Percentiles rank a stretch among this genome's conserved stretches.
Conservation (phyloP, 257 asterid species). For the Voacanga thouarsii region DNA sequence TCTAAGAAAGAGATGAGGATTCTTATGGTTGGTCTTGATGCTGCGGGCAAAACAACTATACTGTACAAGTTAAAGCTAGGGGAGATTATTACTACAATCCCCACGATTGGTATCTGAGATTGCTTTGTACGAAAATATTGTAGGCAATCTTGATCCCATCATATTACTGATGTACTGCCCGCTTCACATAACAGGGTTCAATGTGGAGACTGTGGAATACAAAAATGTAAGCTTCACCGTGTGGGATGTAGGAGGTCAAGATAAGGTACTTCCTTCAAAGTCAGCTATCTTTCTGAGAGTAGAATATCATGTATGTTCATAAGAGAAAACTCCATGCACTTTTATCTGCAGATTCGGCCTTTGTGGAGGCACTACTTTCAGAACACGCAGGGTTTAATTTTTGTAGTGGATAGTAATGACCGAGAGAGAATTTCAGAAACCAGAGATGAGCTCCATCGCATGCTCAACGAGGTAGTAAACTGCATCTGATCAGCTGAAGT, state of each 20-base stretch:
- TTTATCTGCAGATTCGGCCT: slow-evolving; percentile 36
- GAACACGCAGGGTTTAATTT: slow-evolving; percentile 48
- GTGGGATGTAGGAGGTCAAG: slow-evolving; percentile 62
- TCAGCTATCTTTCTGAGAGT: not conserved
- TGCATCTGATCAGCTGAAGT: not conserved
- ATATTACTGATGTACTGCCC: not conserved
- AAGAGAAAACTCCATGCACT: not conserved
- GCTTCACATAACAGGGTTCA: slow-evolving; percentile 29
- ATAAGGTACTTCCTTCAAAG: slow-evolving; percentile 28
- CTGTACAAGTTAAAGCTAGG: slow-evolving; percentile 51
- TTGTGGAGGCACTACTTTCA: slow-evolving; percentile 48
- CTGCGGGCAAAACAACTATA: slow-evolving; percentile 49
- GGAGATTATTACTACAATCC: slow-evolving; percentile 46
- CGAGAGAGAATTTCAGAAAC: slow-evolving; percentile 43
- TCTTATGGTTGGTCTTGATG: slow-evolving; percentile 53
- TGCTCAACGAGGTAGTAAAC: slow-evolving; percentile 34
- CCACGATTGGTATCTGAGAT: slow-evolving; percentile 41
- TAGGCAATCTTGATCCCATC: not conserved
- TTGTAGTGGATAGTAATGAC: slow-evolving; percentile 50
- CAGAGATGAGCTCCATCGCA: slow-evolving; percentile 45
- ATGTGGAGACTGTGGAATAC: slow-evolving; percentile 51
- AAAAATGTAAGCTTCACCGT: slow-evolving; percentile 44
- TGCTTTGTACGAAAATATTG: not conserved
- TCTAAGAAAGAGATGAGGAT: slow-evolving; percentile 49
- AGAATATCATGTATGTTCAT: no score